These are phyloP conservation scores for Colletotrichum sp. DNA, from an alignment of 2,329 filamentous ascomycete species.

Conservation along the genomic window DNA sequence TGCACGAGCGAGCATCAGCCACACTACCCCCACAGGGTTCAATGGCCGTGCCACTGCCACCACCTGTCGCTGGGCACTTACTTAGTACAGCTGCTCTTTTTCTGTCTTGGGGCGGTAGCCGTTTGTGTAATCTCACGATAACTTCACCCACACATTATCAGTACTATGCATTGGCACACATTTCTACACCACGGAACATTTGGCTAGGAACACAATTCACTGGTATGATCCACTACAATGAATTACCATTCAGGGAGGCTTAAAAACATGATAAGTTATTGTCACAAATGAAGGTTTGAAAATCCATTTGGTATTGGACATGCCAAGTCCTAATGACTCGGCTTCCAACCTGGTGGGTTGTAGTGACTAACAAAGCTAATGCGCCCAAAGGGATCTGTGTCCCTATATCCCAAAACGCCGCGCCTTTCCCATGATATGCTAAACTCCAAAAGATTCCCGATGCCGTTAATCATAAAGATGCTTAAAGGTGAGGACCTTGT, in stretches of 20 bases:
- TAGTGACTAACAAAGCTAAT: background rate
- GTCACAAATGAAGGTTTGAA: background rate
- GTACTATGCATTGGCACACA: background rate
- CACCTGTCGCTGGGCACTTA: background rate
- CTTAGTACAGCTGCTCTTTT: background rate
- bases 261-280: no score
- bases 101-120: background rate
- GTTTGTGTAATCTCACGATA: background rate
- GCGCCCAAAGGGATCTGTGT: background rate
- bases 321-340: background rate
- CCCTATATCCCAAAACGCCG: background rate
- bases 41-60: background rate
- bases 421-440: constrained; percentile 14
- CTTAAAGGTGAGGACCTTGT: constrained; percentile 1
- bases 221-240: no score
- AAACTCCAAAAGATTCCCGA: background rate
- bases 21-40: background rate
- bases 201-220: no score
- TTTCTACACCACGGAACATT: no score
- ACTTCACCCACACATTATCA: background rate
- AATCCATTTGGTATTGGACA: background rate
- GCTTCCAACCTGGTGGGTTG: background rate
- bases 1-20: background rate
- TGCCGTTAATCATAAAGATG: background rate
- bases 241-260: no score